phyloP scores from a whole-genome alignment of 495 filamentous ascomycete genomes.

The Penicillium subrubescens region DNA sequence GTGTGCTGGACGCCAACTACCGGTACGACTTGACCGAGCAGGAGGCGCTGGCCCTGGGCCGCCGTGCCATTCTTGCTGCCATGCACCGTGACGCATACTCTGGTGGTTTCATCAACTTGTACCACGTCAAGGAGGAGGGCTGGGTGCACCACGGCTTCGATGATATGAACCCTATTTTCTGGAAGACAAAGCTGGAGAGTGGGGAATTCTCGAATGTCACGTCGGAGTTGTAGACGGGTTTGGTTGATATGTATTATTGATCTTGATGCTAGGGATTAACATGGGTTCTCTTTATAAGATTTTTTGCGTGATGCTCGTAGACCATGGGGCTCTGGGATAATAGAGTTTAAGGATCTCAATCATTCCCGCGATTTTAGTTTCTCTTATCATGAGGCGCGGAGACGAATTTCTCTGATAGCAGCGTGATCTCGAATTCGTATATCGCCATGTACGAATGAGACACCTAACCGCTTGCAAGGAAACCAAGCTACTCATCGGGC shows the following conservation, averaged over 20 bases:
- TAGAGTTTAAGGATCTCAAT: too few species aligned
- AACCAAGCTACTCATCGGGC: too few species aligned
- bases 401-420: too few species aligned
- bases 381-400: too few species aligned
- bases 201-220: conserved; percentile 98
- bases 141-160: conserved; percentile 98
- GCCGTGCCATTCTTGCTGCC: conserved; percentile 91
- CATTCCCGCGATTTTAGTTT: too few species aligned
- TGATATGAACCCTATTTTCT: conserved; percentile 96
- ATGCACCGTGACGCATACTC: conserved; percentile 98
- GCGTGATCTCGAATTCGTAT: too few species aligned
- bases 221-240: conserved; percentile 58
- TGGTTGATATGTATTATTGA: conserved; percentile 29
- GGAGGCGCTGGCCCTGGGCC: conserved; percentile 87
- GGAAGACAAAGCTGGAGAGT: conserved; percentile 97
- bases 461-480: too few species aligned
- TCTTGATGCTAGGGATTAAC: conserved; percentile 21
- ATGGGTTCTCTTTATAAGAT: conserved; percentile 5
- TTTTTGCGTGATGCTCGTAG: neutral
- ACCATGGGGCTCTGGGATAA: neutral
- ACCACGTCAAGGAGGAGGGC: conserved; percentile 97
- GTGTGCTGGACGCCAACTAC: conserved; percentile 95
- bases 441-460: too few species aligned
- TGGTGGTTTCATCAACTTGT: conserved; percentile 96
- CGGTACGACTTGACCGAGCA: conserved; percentile 80